These are phyloP conservation scores for Aphanocladium album DNA, from an alignment of 2,329 filamentous ascomycete genomes.

Conservation along the genomic window DNA sequence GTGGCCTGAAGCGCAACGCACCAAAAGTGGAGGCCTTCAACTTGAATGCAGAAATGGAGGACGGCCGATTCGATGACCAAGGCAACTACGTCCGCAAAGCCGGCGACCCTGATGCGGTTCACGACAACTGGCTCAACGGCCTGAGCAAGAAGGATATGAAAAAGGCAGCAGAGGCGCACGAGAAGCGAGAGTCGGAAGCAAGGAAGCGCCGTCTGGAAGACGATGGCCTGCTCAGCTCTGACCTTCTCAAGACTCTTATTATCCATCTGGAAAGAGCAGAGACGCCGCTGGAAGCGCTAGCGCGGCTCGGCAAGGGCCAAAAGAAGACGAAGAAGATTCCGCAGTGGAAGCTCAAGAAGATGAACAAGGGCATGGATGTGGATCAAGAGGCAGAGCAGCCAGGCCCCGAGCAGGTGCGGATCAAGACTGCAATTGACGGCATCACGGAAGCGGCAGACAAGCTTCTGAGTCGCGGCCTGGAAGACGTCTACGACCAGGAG, in stretches of 20 bases:
- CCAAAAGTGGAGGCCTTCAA: constrained; percentile 97
- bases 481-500: constrained; percentile 88
- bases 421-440: constrained; percentile 69
- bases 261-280: constrained; percentile 70
- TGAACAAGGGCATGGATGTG: constrained; percentile 57
- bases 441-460: constrained; percentile 90
- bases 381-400: constrained; percentile 63
- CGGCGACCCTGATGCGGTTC: constrained; percentile 78
- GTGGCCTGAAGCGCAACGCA: constrained; percentile 86
- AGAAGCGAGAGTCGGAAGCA: constrained; percentile 74
- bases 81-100: constrained; percentile 93
- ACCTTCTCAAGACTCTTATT: constrained; percentile 71
- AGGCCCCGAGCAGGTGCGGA: constrained; percentile 62
- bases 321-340: constrained; percentile 55
- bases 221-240: constrained; percentile 67
- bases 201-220: constrained; percentile 66
- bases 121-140: constrained; percentile 90
- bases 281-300: constrained; percentile 82
- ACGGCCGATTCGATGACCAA: constrained; percentile 83
- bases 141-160: constrained; percentile 92
- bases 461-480: constrained; percentile 73
- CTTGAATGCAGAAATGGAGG: constrained; percentile 82
- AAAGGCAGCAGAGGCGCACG: constrained; percentile 78
- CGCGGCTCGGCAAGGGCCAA: constrained; percentile 67
- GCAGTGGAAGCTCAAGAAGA: constrained; percentile 67